Percentiles rank a stretch among this genome's conserved stretches.
These are phyloP conservation scores for Hypoxylon sp. DNA, from an alignment of 2,329 filamentous ascomycete species.

Conservation along the genomic window DNA sequence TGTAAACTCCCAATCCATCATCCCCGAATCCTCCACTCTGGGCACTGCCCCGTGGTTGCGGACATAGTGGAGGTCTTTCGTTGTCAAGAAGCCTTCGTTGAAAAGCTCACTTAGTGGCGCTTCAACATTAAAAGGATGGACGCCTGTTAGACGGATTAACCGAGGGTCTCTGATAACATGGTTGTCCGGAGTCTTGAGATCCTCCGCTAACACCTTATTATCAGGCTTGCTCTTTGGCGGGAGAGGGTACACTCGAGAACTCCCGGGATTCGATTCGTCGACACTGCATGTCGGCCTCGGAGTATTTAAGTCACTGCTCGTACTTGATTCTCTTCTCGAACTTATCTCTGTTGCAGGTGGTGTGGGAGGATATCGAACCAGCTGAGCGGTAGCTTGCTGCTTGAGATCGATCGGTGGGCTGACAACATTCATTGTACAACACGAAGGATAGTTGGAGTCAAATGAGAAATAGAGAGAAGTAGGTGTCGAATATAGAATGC, in stretches of 20 bases:
- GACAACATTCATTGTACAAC: constrained; percentile 32
- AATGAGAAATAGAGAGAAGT: constrained; percentile 9
- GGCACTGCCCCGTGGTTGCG: constrained; percentile 91
- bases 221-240: constrained; percentile 74
- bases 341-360: constrained; percentile 59
- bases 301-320: constrained; percentile 50
- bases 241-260: constrained; percentile 68
- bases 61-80: constrained; percentile 90
- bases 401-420: constrained; percentile 31
- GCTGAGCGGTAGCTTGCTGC: constrained; percentile 32
- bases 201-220: constrained; percentile 77
- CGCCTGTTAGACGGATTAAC: constrained; percentile 87
- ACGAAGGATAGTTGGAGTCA: constrained; percentile 5
- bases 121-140: constrained; percentile 93
- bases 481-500: constrained; percentile 28
- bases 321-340: constrained; percentile 57
- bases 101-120: constrained; percentile 84
- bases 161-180: constrained; percentile 86
- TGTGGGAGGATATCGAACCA: constrained; percentile 56
- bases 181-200: constrained; percentile 85
- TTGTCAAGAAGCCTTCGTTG: constrained; percentile 86
- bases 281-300: constrained; percentile 31
- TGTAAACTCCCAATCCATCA: constrained; percentile 84
- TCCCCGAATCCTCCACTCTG: constrained; percentile 77
- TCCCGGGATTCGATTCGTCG: constrained; percentile 39